phyloP scores from a whole-genome alignment of 1,284 basidiomycete genomes.

The Afroboletus lepidellus region DNA sequence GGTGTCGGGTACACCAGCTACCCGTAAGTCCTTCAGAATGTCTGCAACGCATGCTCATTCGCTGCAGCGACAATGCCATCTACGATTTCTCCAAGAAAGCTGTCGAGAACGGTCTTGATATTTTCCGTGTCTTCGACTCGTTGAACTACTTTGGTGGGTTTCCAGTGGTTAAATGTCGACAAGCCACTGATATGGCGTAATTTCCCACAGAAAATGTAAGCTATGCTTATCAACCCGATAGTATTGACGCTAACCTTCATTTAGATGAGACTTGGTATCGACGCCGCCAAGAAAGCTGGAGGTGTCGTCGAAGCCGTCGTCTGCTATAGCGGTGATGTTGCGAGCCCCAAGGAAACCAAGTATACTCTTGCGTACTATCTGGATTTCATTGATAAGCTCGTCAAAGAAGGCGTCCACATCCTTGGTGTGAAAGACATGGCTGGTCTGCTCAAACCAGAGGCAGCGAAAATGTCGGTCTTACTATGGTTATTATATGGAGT shows the following conservation, averaged over 20 bases:
- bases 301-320: conserved; percentile 98
- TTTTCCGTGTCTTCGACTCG: conserved; percentile 99
- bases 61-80: conserved; percentile 89
- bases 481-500: not conserved
- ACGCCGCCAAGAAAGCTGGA: conserved; percentile 99
- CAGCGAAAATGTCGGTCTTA: conserved; percentile 72
- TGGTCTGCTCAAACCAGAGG: conserved; percentile 92
- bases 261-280: conserved; percentile 94
- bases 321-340: conserved; percentile 98
- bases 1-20: conserved; percentile 99
- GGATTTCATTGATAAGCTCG: conserved; percentile 92
- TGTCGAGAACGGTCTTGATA: conserved; percentile 98
- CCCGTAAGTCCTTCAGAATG: conserved; percentile 59
- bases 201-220: conserved; percentile 59
- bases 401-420: conserved; percentile 95
- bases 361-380: conserved; percentile 99
- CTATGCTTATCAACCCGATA: not conserved
- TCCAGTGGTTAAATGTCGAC: not conserved
- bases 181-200: conserved; percentile 9
- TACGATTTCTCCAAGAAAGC: conserved; percentile 99
- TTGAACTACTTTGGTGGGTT: conserved; percentile 91
- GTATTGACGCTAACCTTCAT: conserved; percentile 14
- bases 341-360: conserved; percentile 93
- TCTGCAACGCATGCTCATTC: conserved; percentile 10
- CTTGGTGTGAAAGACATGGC: conserved; percentile 99